These are phyloP conservation scores for Anaeromyces robustus DNA, from an alignment of 192 early-diverging fungal genomes.

Conservation along the genomic window DNA sequence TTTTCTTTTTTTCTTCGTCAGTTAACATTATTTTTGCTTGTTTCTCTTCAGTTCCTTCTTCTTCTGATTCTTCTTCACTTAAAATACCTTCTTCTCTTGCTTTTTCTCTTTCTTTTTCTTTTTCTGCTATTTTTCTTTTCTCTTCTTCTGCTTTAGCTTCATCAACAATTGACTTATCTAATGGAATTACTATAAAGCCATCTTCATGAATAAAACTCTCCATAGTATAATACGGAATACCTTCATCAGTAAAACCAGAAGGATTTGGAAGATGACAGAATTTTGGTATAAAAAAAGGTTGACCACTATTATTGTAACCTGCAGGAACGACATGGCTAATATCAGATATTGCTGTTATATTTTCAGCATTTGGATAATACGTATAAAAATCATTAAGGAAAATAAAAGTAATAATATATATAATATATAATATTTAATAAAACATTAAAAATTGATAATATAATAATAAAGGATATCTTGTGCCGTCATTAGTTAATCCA, in stretches of 20 bases:
- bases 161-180: background rate
- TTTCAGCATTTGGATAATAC: background rate
- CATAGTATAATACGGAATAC: background rate
- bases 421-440: no score
- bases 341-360: background rate
- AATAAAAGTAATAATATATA: background rate
- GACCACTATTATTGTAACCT: background rate
- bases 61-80: no score
- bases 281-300: background rate
- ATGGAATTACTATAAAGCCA: background rate
- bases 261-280: background rate
- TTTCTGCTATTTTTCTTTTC: background rate
- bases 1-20: no score
- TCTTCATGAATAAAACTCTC: background rate
- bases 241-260: background rate
- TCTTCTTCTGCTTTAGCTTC: background rate
- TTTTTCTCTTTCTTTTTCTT: background rate
- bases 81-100: no score
- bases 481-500: background rate
- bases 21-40: no score
- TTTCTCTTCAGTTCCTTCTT: no score
- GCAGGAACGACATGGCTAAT: background rate
- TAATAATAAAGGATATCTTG: background rate
- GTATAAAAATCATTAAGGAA: background rate
- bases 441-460: no score